Conservation (phyloP, 495 filamentous ascomycete genomes). For the Hypoxylon rickii region DNA sequence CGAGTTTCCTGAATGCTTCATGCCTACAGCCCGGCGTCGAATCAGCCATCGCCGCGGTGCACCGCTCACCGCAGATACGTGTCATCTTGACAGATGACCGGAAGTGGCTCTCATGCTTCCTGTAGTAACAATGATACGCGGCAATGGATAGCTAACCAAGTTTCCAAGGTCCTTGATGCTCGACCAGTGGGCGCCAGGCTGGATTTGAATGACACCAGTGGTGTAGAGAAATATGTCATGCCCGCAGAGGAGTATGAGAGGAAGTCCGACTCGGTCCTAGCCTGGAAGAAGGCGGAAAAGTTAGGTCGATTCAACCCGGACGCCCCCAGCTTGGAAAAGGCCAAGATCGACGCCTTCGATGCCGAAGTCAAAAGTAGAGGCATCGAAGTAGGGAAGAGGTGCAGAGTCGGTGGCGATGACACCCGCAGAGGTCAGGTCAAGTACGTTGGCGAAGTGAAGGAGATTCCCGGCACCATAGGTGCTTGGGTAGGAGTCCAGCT, state of each 20-base stretch:
- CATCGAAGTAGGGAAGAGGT: conserved; percentile 67
- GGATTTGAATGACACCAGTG: conserved; percentile 78
- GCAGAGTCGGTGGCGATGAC: conserved; percentile 66
- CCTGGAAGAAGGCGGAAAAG: conserved; percentile 90
- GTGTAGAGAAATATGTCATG: conserved; percentile 84
- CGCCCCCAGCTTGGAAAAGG: conserved; percentile 69
- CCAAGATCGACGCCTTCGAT: conserved; percentile 67
- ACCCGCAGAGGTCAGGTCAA: conserved; percentile 79
- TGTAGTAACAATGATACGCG: conserved; percentile 8
- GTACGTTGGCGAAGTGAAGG: conserved; percentile 80
- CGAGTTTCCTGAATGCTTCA: conserved; percentile 7
- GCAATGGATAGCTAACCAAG: conserved; percentile 12
- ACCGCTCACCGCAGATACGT: conserved; percentile 18
- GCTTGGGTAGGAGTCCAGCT: conserved; percentile 86
- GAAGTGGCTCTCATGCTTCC: conserved; percentile 4
- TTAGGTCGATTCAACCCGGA: conserved; percentile 92
- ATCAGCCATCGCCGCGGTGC: conserved; percentile 5
- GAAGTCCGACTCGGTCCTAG: conserved; percentile 82
- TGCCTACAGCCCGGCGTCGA: conserved; percentile 1
- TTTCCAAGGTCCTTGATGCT: conserved; percentile 73
- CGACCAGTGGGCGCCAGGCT: conserved; percentile 70
- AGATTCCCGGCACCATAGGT: conserved; percentile 72
- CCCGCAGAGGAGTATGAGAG: conserved; percentile 80
- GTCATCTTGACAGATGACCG: conserved; percentile 6
- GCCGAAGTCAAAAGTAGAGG: conserved; percentile 68